Conservation (phyloP, 129 eudicot genomes). For the Tanacetum coccineum region DNA sequence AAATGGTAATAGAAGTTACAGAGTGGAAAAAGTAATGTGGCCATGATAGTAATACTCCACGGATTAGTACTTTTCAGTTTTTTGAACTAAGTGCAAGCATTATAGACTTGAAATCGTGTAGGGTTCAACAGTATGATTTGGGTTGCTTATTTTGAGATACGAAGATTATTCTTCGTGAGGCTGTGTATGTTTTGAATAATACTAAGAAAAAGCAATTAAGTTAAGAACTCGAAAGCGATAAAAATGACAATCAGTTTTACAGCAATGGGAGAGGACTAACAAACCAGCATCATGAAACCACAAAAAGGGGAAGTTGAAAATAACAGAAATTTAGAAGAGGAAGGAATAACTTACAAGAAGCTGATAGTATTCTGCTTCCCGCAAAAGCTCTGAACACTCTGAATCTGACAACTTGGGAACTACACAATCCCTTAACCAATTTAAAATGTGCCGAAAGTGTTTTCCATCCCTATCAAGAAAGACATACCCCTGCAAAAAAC, state of each 20-base stretch:
- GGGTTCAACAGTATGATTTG: no score
- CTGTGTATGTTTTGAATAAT: no score
- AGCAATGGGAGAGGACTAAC: no score
- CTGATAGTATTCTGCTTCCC: slow-evolving; percentile 91
- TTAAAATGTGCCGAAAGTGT: slow-evolving; percentile 77
- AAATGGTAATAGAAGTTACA: not conserved
- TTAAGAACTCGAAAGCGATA: no score
- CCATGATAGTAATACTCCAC: not conserved
- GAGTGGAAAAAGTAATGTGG: not conserved
- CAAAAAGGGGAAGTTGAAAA: not conserved
- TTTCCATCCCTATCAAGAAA: slow-evolving; percentile 94
- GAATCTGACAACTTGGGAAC: slow-evolving; percentile 56
- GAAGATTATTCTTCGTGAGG: no score
- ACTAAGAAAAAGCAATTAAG: no score
- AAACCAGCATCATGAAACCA: not conserved
- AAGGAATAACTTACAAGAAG: slow-evolving; percentile 61
- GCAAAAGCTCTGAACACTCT: slow-evolving; percentile 72
- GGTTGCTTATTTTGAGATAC: no score
- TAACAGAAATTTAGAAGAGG: not conserved
- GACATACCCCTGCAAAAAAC: slow-evolving; percentile 66
- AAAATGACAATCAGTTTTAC: no score
- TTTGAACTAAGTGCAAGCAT: not conserved
- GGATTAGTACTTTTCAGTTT: not conserved
- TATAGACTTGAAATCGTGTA: no score
- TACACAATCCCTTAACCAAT: slow-evolving; percentile 90